Evolutionary conservation across 768 basidiomycete species (phyloP).

Genomic region (Kwoniella newhampshirensis): DNA sequence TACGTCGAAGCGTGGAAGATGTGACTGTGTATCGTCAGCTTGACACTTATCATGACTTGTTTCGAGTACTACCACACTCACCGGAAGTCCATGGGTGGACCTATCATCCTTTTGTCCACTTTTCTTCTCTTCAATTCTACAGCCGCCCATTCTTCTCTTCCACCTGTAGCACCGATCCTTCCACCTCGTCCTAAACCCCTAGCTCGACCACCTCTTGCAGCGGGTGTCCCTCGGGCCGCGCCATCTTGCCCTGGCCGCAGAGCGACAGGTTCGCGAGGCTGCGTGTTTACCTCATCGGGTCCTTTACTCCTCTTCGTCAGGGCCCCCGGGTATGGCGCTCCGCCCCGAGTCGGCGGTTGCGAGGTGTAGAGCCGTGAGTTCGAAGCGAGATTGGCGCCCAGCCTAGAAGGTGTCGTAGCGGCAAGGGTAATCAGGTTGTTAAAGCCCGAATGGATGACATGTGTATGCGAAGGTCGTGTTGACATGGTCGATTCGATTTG

Average conservation of each 20-base stretch:
- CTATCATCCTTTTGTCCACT: conserved; percentile 48
- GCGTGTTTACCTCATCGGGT: too few species aligned
- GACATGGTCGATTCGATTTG: background rate
- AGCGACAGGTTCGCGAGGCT: too few species aligned
- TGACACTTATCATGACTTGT: background rate
- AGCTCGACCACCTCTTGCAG: conserved; percentile 10
- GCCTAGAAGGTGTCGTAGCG: conserved; percentile 29
- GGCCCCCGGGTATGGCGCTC: background rate
- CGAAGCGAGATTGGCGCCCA: conserved; percentile 17
- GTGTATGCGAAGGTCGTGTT: conserved; percentile 19
- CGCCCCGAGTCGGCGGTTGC: background rate
- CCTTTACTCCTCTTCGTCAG: background rate
- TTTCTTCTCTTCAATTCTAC: conserved; percentile 31
- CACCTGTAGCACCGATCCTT: conserved; percentile 1
- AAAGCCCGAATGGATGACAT: conserved; percentile 38
- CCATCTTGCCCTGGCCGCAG: too few species aligned
- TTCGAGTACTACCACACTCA: conserved; percentile 12
- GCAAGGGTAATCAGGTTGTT: conserved; percentile 32
- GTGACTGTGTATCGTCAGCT: conserved; percentile 30
- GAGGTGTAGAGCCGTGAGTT: conserved; percentile 4
- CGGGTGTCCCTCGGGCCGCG: background rate
- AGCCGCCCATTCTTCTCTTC: conserved; percentile 19
- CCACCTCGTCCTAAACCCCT: conserved; percentile 11
- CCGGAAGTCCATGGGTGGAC: conserved; percentile 50
- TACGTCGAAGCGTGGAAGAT: conserved; percentile 48